Evolutionary conservation across 192 early-diverging fungal genomes (phyloP).

Genomic region (Coemansia biformis): DNA sequence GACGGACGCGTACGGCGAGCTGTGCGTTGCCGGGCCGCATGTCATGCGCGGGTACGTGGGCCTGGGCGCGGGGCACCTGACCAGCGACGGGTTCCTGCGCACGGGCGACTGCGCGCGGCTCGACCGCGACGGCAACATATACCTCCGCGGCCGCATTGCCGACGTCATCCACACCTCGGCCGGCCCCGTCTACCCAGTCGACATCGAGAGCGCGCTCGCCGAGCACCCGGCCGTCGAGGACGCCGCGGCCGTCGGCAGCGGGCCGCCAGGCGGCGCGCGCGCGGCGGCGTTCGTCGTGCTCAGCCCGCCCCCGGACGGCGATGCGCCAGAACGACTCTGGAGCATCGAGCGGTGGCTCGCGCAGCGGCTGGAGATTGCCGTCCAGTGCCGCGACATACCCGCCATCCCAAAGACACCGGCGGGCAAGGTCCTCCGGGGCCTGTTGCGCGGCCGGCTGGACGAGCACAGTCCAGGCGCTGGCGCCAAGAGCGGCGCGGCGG

Average conservation of each 20-base stretch:
- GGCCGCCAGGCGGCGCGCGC: conserved; percentile 2
- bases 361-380: not conserved
- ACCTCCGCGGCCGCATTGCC: conserved; percentile 64
- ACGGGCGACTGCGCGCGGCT: conserved; percentile 72
- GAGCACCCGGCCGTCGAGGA: conserved; percentile 61
- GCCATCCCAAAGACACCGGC: conserved; percentile 22
- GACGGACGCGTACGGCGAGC: conserved; percentile 61
- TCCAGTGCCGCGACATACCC: conserved; percentile 11
- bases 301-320: not conserved
- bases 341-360: conserved; percentile 12
- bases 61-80: conserved; percentile 32
- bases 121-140: conserved; percentile 57
- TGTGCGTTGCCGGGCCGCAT: conserved; percentile 77
- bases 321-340: not conserved
- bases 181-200: conserved; percentile 66
- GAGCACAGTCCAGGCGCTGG: not conserved
- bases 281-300: conserved; percentile 17
- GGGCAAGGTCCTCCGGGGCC: conserved; percentile 27
- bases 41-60: conserved; percentile 83
- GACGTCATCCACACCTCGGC: conserved; percentile 82
- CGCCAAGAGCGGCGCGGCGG: not conserved
- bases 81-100: conserved; percentile 68
- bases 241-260: conserved; percentile 56
- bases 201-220: conserved; percentile 67
- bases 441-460: conserved; percentile 1